Evolutionary conservation across 805 yeast species (phyloP).

Genomic region (Ogataea glucozyma): DNA sequence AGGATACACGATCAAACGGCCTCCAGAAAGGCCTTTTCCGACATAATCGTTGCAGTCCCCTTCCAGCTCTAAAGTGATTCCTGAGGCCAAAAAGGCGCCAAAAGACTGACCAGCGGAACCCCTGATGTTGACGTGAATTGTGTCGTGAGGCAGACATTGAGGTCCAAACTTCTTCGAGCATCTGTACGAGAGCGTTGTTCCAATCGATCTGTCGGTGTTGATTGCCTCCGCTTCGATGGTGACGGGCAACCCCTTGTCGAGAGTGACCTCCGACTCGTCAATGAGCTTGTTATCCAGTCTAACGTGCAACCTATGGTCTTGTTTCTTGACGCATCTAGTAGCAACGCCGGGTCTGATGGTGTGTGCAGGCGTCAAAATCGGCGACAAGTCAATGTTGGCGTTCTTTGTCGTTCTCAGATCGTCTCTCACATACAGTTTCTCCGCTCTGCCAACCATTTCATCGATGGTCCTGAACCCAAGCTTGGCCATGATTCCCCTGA

Average conservation of each 20-base stretch:
- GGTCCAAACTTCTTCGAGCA: slow-evolving; percentile 93
- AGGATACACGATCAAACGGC: slow-evolving; percentile 89
- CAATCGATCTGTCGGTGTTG: slow-evolving; percentile 95
- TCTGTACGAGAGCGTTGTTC: slow-evolving; percentile 92
- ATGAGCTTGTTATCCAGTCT: slow-evolving; percentile 94
- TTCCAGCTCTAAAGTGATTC: slow-evolving; percentile 90
- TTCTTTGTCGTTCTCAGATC: slow-evolving; percentile 86
- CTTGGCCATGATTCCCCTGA: slow-evolving; percentile 89
- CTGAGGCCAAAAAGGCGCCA: slow-evolving; percentile 96
- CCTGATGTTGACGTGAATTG: slow-evolving; percentile 84
- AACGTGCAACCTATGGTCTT: slow-evolving; percentile 90
- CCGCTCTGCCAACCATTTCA: slow-evolving; percentile 98
- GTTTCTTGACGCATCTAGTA: slow-evolving; percentile 86
- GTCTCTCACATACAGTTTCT: slow-evolving; percentile 81
- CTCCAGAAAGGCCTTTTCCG: slow-evolving; percentile 97
- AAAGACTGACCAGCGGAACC: slow-evolving; percentile 99
- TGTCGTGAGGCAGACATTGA: slow-evolving; percentile 90
- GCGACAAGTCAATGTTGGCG: slow-evolving; percentile 86
- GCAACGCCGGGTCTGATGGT: slow-evolving; percentile 96
- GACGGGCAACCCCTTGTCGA: slow-evolving; percentile 94
- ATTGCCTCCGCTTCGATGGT: slow-evolving; percentile 90
- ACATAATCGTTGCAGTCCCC: slow-evolving; percentile 99
- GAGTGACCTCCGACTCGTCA: slow-evolving; percentile 93
- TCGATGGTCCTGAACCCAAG: slow-evolving; percentile 93
- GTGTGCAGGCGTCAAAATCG: slow-evolving; percentile 95